Evolutionary conservation across 2,329 filamentous ascomycete species (phyloP).

Genomic region (Colletotrichum aenigma): DNA sequence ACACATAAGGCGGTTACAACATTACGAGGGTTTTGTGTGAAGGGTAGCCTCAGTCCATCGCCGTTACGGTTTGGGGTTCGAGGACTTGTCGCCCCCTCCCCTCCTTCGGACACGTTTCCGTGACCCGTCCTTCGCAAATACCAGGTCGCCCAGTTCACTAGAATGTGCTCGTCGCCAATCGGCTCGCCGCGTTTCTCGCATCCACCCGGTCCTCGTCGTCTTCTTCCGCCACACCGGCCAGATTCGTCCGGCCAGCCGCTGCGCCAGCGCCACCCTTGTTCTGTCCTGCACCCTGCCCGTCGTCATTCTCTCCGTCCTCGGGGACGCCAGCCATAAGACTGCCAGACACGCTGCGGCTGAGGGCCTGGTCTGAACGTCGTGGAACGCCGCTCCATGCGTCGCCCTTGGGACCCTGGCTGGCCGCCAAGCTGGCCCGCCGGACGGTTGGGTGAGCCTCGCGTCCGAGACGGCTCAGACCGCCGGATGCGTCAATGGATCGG

Average conservation of each 20-base stretch:
- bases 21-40: constrained; percentile 11
- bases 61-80: background rate
- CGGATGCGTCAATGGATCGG: constrained; percentile 87
- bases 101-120: background rate
- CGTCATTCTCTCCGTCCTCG: constrained; percentile 63
- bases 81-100: background rate
- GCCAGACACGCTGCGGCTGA: constrained; percentile 77
- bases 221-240: constrained; percentile 72
- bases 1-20: constrained; percentile 17
- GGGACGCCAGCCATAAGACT: constrained; percentile 69
- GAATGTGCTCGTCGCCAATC: constrained; percentile 93
- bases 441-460: constrained; percentile 81
- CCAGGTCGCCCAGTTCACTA: constrained; percentile 40
- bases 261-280: constrained; percentile 37
- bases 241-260: constrained; percentile 48
- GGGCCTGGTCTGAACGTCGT: constrained; percentile 72
- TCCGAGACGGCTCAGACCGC: constrained; percentile 87
- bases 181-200: constrained; percentile 92
- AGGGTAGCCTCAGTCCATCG: background rate
- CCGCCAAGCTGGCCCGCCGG: constrained; percentile 78
- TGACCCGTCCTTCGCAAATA: background rate
- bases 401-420: constrained; percentile 95
- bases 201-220: constrained; percentile 94
- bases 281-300: constrained; percentile 34
- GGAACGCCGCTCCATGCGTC: constrained; percentile 97